phyloP scores from a whole-genome alignment of 78 protist genomes.

The Dictyostelium capitatum region DNA sequence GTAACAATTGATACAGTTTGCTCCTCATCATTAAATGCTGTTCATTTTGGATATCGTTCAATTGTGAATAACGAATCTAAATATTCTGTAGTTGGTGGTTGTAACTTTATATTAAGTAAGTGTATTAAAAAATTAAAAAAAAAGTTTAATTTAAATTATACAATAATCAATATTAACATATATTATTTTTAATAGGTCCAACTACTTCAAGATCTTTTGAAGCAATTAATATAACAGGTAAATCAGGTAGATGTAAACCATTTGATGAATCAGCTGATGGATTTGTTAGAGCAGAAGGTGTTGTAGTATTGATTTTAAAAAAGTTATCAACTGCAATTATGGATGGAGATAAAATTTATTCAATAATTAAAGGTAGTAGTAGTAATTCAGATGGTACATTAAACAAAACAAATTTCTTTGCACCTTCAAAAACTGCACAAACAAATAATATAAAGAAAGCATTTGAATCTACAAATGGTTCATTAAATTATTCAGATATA shows the following conservation, averaged over 20 bases:
- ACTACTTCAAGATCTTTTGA: neutral
- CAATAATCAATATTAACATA: neutral
- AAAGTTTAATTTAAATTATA: neutral
- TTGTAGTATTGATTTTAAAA: neutral
- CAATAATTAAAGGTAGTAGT: neutral
- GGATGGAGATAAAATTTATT: constrained; percentile 21
- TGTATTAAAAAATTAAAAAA: neutral
- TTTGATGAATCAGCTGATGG: constrained; percentile 91
- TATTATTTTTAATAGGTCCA: constrained; percentile 32
- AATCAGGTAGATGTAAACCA: constrained; percentile 75
- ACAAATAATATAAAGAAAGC: constrained; percentile 48
- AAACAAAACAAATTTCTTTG: constrained; percentile 47
- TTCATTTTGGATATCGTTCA: constrained; percentile 68
- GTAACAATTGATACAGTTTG: constrained; percentile 93
- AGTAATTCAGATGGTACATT: constrained; percentile 79
- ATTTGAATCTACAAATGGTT: constrained; percentile 9
- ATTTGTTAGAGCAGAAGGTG: constrained; percentile 88
- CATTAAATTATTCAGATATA: neutral
- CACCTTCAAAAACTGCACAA: constrained; percentile 86
- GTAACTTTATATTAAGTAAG: constrained; percentile 30
- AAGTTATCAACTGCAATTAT: neutral
- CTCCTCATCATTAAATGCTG: constrained; percentile 86
- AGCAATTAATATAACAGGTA: neutral
- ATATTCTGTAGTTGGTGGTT: constrained; percentile 88
- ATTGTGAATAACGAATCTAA: constrained; percentile 66